A percentile compares a stretch with the other conserved stretches of the same genome.
Evolutionary conservation across 768 basidiomycete genomes (phyloP).

Genomic region (Nidularia sp.): DNA sequence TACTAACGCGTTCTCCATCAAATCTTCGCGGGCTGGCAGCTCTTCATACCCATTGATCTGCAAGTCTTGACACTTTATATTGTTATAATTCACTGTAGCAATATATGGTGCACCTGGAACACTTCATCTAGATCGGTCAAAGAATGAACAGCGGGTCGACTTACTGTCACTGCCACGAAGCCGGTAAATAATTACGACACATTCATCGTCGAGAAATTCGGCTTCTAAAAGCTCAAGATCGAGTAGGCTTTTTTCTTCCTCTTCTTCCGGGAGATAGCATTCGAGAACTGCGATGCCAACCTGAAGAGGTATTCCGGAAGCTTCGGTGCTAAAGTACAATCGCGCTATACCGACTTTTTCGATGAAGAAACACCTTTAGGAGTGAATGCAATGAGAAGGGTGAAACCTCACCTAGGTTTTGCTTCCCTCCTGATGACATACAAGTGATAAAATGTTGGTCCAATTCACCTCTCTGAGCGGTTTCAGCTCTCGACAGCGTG

Average conservation of each 20-base stretch:
- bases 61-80: conserved; percentile 56
- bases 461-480: conserved; percentile 34
- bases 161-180: conserved; percentile 43
- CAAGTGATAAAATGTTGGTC: conserved; percentile 51
- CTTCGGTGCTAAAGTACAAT: conserved; percentile 5
- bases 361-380: neutral
- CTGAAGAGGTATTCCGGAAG: conserved; percentile 23
- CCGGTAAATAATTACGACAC: conserved; percentile 61
- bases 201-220: conserved; percentile 79
- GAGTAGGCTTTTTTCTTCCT: conserved; percentile 25
- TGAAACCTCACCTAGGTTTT: conserved; percentile 2
- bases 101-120: conserved; percentile 48
- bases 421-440: conserved; percentile 27
- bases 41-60: conserved; percentile 47
- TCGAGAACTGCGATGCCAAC: conserved; percentile 53
- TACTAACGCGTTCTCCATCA: conserved; percentile 55
- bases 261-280: conserved; percentile 42
- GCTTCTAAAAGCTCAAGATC: conserved; percentile 56
- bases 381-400: neutral
- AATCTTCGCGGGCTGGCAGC: conserved; percentile 54
- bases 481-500: conserved; percentile 20
- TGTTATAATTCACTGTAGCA: conserved; percentile 59
- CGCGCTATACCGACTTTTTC: conserved; percentile 4
- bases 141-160: no score
- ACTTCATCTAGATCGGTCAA: no score